A percentile compares a stretch with the other conserved stretches of the same genome.
These are phyloP conservation scores for Exophiala xenobiotica DNA, from an alignment of 2,329 filamentous ascomycete species.

Conservation along the genomic window DNA sequence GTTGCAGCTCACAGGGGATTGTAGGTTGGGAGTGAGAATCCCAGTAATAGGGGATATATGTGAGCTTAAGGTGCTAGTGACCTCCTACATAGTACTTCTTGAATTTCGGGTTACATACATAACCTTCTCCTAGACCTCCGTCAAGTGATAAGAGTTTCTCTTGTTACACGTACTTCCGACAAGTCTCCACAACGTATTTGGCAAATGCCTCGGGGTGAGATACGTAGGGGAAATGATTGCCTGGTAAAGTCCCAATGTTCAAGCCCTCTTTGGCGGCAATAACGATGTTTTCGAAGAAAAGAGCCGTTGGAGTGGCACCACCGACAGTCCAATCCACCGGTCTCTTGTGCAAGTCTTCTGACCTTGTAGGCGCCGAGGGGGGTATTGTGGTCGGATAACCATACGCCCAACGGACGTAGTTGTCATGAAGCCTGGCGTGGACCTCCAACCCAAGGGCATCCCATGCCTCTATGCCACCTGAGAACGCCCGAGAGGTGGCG, in stretches of 20 bases:
- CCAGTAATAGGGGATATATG: too few relatives aligned
- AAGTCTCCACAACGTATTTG: conserved; percentile 11
- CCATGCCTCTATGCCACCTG: conserved; percentile 3
- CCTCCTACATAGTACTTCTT: too few relatives aligned
- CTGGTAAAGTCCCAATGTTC: conserved; percentile 8
- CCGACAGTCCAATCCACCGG: conserved; percentile 18
- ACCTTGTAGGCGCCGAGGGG: not conserved
- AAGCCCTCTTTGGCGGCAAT: conserved; percentile 3
- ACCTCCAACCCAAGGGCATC: conserved; percentile 5
- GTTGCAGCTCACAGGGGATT: too few relatives aligned
- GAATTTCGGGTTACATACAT: not conserved
- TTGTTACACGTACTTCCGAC: conserved; percentile 6
- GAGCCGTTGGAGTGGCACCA: not conserved
- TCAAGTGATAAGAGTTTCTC: too few relatives aligned
- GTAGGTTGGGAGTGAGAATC: too few relatives aligned
- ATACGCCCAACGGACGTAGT: conserved; percentile 12
- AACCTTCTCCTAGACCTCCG: not conserved
- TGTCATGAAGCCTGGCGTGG: conserved; percentile 7
- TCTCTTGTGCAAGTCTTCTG: conserved; percentile 7
- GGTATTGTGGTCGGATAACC: conserved; percentile 10
- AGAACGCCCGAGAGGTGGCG: not conserved
- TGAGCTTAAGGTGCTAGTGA: too few relatives aligned
- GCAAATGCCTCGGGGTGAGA: conserved; percentile 14
- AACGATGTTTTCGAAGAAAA: conserved; percentile 13
- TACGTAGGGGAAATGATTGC: conserved; percentile 16